Evolutionary conservation across 345 rosid species (phyloP).

Genomic region (Cardamine occulta): DNA sequence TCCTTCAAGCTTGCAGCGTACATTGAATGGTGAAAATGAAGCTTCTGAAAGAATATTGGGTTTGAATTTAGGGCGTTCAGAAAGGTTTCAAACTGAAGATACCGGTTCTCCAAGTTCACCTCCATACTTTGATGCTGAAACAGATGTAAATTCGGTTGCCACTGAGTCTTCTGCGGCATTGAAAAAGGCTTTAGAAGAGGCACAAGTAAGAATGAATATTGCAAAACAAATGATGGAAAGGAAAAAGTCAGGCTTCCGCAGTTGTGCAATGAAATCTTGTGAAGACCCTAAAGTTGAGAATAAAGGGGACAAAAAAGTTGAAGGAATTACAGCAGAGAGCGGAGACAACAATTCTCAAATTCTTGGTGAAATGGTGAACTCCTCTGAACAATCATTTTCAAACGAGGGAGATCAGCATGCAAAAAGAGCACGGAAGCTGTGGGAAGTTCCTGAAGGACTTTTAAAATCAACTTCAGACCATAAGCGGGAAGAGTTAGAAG

Average conservation of each 20-base stretch:
- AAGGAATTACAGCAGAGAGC: constrained; percentile 45
- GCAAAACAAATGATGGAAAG: constrained; percentile 83
- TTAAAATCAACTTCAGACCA: constrained; percentile 39
- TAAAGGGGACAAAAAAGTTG: constrained; percentile 43
- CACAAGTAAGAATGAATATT: constrained; percentile 69
- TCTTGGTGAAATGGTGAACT: constrained; percentile 27
- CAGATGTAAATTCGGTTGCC: constrained; percentile 77
- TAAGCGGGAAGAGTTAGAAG: constrained; percentile 46
- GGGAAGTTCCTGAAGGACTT: constrained; percentile 40
- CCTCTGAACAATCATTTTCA: constrained; percentile 32
- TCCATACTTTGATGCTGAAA: constrained; percentile 64
- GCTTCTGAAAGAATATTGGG: constrained; percentile 39
- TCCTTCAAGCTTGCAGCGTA: constrained; percentile 40
- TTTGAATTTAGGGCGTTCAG: constrained; percentile 44
- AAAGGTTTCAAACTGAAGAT: constrained; percentile 48
- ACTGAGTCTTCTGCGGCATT: constrained; percentile 90
- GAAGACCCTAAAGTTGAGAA: constrained; percentile 42
- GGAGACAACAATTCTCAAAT: constrained; percentile 39
- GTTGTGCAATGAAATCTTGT: constrained; percentile 46
- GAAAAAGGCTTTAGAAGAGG: constrained; percentile 85
- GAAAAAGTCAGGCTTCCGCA: constrained; percentile 59
- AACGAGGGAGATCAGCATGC: constrained; percentile 43
- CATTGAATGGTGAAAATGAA: constrained; percentile 32
- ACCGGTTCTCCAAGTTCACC: constrained; percentile 56
- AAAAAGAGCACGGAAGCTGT: constrained; percentile 40